Evolutionary conservation across 345 rosid genomes (phyloP).

Genomic region (Sapria himalayana): DNA sequence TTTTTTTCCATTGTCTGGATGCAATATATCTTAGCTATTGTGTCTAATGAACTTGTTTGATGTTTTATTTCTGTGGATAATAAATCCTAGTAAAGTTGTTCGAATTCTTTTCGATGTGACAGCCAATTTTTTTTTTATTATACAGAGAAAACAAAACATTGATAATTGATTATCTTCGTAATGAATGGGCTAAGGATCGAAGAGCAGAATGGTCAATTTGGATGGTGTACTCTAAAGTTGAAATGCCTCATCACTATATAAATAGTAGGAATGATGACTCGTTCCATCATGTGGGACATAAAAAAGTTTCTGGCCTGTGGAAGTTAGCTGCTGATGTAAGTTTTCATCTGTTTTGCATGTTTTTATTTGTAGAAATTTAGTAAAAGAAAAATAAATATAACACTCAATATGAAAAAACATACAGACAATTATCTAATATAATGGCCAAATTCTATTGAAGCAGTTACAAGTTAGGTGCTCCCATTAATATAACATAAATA

Average conservation of each 20-base stretch:
- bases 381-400: too few species aligned
- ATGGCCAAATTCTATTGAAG: too few species aligned
- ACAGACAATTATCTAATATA: too few species aligned
- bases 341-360: slow-evolving; percentile 8
- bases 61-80: too few species aligned
- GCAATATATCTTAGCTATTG: not conserved
- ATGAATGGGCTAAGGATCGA: slow-evolving; percentile 61
- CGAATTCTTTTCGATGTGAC: not conserved
- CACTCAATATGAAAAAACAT: too few species aligned
- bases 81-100: too few species aligned
- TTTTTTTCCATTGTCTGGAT: too few species aligned
- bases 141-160: slow-evolving; percentile 44
- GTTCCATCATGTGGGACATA: slow-evolving; percentile 30
- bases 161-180: slow-evolving; percentile 44
- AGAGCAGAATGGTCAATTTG: slow-evolving; percentile 96
- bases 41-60: too few species aligned
- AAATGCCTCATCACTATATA: slow-evolving; percentile 85
- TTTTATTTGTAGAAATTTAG: too few species aligned
- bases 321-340: slow-evolving; percentile 55
- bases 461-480: too few species aligned
- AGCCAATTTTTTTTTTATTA: slow-evolving; percentile 10
- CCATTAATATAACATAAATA: too few species aligned
- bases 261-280: slow-evolving; percentile 52
- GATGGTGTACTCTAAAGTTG: slow-evolving; percentile 89
- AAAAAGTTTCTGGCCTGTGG: slow-evolving; percentile 38